Base-by-base conservation (phyloP, 352 stramenopile species). In the Achlya hypogyna region DNA sequence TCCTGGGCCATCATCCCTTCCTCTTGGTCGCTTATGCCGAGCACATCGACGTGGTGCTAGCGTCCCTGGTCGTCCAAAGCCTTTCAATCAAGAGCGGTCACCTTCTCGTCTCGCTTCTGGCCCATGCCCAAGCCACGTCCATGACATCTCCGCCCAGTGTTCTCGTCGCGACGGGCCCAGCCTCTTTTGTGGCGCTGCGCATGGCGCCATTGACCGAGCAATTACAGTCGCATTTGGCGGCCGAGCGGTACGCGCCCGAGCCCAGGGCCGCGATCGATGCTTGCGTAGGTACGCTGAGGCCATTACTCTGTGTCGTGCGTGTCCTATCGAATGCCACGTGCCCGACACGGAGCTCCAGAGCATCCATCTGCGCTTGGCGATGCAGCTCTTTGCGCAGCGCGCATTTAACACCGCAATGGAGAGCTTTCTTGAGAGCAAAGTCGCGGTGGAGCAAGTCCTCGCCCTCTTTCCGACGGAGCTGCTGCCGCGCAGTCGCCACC, bases 401-500 rank as follows among this genome's bases (percentile, higher is more conserved):
- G 23, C 52, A 5, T 83, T 78, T 56, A 66, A 71, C 53, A 65
- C 75, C 12, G 78, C 87, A 2, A 89, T 94, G 75, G 54, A 74
- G 8, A 84, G 87, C 47, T 93, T 87, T 16, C 69, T 75, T 12
- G 62, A 81, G 23, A 86, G 76, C 20, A 38, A 72, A 12, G 69
- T 81, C 5, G 71, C 78, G n/a, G 69, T 88, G 9, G 71, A 85
- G 54, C 73, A 89, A 12, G 81, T 95, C 12, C 52, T 91, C 42
- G n/a, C 74, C 16, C 65, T 92, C 28, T 94, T 82, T 62, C 85
- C 84, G 0, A 77, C 72, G 5, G 86, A 92, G 27, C 31, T 94
- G 16, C 70, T 94, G 29, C 85, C 85, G 35, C 80, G 83, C 9
- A 85, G 79, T 27, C 35, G 45, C 22, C 69, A 74, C 16, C 18